Conservation (phyloP, 1,284 basidiomycete genomes). For the Mycosarcoma mackinlayi region DNA sequence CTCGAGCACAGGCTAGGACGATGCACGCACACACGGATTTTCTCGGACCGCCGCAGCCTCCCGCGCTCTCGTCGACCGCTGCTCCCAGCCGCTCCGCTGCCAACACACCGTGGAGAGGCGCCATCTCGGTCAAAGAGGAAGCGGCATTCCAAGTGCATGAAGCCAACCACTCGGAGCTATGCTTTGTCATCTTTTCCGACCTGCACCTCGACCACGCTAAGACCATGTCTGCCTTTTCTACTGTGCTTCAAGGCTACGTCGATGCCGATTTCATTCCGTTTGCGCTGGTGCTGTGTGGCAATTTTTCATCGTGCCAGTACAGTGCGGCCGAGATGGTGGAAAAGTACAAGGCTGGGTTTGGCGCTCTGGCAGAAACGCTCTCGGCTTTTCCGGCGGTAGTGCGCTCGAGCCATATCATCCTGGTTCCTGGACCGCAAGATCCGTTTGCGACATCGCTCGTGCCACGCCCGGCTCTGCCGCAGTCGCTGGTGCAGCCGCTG, state of each 20-base stretch:
- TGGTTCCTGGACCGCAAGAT: slow-evolving; percentile 93
- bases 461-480: slow-evolving; percentile 73
- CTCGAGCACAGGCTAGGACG: slow-evolving; percentile 44
- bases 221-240: slow-evolving; percentile 81
- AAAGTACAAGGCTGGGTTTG: slow-evolving; percentile 74
- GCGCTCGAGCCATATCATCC: slow-evolving; percentile 85
- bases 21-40: slow-evolving; percentile 71
- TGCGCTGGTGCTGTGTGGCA: slow-evolving; percentile 91
- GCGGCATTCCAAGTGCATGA: slow-evolving; percentile 72
- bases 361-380: slow-evolving; percentile 82
- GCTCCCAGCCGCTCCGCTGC: slow-evolving; percentile 9
- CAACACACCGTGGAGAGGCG: slow-evolving; percentile 71
- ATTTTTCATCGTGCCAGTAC: slow-evolving; percentile 83
- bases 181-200: slow-evolving; percentile 90
- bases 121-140: slow-evolving; percentile 91
- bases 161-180: slow-evolving; percentile 72
- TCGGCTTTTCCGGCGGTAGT: slow-evolving; percentile 81
- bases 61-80: slow-evolving; percentile 6
- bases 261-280: slow-evolving; percentile 82
- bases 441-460: slow-evolving; percentile 77
- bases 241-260: slow-evolving; percentile 90
- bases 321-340: slow-evolving; percentile 82
- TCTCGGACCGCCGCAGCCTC: slow-evolving; percentile 75
- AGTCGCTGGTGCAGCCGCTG: slow-evolving; percentile 75
- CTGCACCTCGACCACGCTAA: slow-evolving; percentile 91